Evolutionary conservation across 208 protist species (phyloP).

Genomic region (Trypanosoma caninum): DNA sequence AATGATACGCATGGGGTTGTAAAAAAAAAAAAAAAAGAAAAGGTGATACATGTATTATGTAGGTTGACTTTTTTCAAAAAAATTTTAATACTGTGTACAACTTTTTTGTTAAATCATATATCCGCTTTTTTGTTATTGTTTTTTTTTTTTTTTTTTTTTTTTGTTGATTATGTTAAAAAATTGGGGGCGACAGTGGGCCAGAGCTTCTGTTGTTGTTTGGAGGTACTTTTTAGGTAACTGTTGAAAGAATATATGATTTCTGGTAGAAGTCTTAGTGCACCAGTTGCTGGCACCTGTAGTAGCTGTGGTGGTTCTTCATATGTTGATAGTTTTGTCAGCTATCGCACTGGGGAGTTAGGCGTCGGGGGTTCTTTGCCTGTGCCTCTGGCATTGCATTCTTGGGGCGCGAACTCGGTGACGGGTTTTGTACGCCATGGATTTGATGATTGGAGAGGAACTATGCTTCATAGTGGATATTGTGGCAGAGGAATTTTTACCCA

Average conservation of each 20-base stretch:
- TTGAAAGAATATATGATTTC: neutral
- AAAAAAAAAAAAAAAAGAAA: conserved; percentile 1
- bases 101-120: neutral
- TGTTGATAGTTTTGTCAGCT: conserved; percentile 1
- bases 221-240: too few species aligned
- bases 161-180: neutral
- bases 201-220: too few species aligned
- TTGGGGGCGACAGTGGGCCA: too few species aligned
- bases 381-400: neutral
- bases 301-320: neutral
- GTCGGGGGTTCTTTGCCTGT: neutral
- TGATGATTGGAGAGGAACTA: conserved; percentile 3
- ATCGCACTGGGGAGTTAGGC: conserved; percentile 1
- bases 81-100: neutral
- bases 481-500: neutral
- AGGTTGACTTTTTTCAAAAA: too few species aligned
- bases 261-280: neutral
- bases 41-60: neutral
- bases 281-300: conserved; percentile 7
- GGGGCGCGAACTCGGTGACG: neutral
- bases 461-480: conserved; percentile 2
- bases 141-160: neutral
- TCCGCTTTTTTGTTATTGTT: conserved; percentile 10
- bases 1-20: neutral
- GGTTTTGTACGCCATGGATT: neutral